Base-by-base conservation (phyloP, 2,329 filamentous ascomycete species). In the Fusarium sacchari region DNA sequence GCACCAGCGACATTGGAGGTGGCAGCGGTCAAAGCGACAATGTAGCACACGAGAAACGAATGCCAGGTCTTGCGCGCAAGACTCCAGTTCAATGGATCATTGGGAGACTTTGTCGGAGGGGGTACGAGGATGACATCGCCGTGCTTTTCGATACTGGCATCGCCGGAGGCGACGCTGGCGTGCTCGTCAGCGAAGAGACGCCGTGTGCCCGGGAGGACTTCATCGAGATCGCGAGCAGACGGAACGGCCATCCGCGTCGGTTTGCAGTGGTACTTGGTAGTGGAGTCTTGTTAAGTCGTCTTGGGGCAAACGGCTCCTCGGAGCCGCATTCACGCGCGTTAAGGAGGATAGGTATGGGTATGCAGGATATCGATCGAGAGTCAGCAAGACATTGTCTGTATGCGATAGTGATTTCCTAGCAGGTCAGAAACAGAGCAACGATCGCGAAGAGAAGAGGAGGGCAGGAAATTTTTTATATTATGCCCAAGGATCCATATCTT, bases 1-100 rank as follows among this genome's bases (percentile, higher is more conserved):
- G 86, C 84, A 12, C 88, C 87, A 6, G 87, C 87, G 73, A 88
- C 85, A 64, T 89, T 90, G 17, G 88, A 86, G 1, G 86, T 88
- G 7, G 88, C 88, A 1, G 88, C 88, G 2, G 88, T 89, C 56
- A 90, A 76, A 3, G 84, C 87, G 7, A 88, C 87, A 53, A 89
- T 84, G 74, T 86, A 87, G 60, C 86, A 84, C 36, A 89, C 84
- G 10, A 90, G 80, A 11, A 82, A 79, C 11, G 86, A 85, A 77
- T 87, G 85, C 85, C 85, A 88, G 40, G 83, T 82, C 76, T 87
- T 87, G 73, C 86, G 84, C 57, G 80, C 73, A 57, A 80, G 73
- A 43, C 83, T 82, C 87, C 87, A 88, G 74, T 87, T 86, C 66
- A 88, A 80, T 26, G 87, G 87, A 73, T 88, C 87, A 69, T 88